A percentile compares a stretch with the other conserved stretches of the same genome.
These are phyloP conservation scores for Fusarium aywerte DNA, from an alignment of 2,329 filamentous ascomycete species.

Conservation along the genomic window DNA sequence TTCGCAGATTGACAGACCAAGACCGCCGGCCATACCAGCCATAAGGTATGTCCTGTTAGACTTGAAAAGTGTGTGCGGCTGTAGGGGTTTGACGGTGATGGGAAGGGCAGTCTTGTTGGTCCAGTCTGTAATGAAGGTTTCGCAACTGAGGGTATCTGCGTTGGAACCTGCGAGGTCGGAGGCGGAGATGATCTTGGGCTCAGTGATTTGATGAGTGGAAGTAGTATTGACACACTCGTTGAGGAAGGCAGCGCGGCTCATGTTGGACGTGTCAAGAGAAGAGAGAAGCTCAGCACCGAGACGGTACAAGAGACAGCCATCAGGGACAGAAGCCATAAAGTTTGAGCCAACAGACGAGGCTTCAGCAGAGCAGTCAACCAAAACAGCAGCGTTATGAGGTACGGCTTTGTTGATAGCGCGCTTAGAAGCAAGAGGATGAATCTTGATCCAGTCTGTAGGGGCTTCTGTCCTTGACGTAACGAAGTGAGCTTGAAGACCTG, in stretches of 20 bases:
- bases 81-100: neutral
- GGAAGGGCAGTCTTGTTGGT: neutral
- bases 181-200: neutral
- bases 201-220: neutral
- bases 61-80: neutral
- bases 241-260: neutral
- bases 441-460: neutral
- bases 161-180: neutral
- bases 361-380: neutral
- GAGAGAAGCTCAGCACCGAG: neutral
- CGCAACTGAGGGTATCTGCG: neutral
- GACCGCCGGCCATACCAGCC: slow-evolving; percentile 47
- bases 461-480: neutral
- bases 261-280: neutral
- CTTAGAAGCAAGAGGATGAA: neutral
- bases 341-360: no score
- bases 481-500: neutral
- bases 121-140: neutral
- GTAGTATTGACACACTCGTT: neutral
- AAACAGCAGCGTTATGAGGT: neutral
- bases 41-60: slow-evolving; percentile 49
- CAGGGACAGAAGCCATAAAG: neutral
- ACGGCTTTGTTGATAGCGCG: neutral
- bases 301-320: neutral
- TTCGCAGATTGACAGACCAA: slow-evolving; percentile 53